Conservation (phyloP, 495 filamentous ascomycete genomes). For the Bacidia rubella region DNA sequence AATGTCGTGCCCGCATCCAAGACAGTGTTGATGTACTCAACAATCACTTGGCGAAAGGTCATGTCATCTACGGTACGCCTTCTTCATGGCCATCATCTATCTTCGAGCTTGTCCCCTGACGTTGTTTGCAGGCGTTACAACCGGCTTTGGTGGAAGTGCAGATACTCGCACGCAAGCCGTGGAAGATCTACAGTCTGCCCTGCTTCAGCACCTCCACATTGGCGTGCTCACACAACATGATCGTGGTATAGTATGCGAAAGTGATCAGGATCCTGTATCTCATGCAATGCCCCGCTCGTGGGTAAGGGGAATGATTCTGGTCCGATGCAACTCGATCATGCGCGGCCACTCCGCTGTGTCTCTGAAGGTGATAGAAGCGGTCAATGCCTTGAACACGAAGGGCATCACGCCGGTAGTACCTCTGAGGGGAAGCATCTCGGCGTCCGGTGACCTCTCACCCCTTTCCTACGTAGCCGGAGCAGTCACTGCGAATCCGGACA, state of each 20-base stretch:
- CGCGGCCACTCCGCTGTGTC: slow-evolving; percentile 47
- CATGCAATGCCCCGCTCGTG: slow-evolving; percentile 32
- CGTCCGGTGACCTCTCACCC: slow-evolving; percentile 52
- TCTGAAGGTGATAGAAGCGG: slow-evolving; percentile 30
- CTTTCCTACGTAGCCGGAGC: slow-evolving; percentile 47
- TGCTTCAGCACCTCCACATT: slow-evolving; percentile 43
- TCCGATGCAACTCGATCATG: slow-evolving; percentile 42
- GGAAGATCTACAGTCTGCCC: slow-evolving; percentile 37
- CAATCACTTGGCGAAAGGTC: background rate
- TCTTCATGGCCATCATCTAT: background rate
- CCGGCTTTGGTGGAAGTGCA: slow-evolving; percentile 58
- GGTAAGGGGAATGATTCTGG: slow-evolving; percentile 41
- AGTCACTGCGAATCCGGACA: slow-evolving; percentile 41
- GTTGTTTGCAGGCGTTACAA: slow-evolving; percentile 40
- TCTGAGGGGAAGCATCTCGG: slow-evolving; percentile 51
- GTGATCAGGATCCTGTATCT: background rate
- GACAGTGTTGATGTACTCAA: background rate
- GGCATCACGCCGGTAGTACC: slow-evolving; percentile 44
- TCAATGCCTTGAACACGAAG: slow-evolving; percentile 33
- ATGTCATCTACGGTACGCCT: background rate
- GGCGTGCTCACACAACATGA: slow-evolving; percentile 31
- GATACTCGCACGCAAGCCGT: slow-evolving; percentile 36
- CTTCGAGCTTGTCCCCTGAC: background rate
- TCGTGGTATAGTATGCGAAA: background rate
- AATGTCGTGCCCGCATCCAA: background rate